Conservation (phyloP, 2,329 filamentous ascomycete genomes). For the Aulographum hederae region DNA sequence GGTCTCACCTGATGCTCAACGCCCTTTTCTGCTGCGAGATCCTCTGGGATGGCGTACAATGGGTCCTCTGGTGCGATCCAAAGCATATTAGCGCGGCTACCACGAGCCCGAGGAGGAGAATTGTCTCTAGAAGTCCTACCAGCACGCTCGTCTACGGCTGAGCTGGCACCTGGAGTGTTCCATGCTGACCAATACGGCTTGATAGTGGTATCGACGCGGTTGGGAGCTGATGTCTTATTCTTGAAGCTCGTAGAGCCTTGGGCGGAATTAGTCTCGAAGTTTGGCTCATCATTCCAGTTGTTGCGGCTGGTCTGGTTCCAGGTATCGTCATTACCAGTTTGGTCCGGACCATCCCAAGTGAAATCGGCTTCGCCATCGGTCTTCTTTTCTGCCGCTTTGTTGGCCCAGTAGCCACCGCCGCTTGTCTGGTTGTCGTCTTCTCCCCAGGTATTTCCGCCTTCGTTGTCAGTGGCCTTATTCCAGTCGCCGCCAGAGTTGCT, state of each 20-base stretch:
- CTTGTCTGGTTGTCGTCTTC: conserved; percentile 1
- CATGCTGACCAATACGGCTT: neutral
- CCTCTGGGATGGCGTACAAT: conserved; percentile 8
- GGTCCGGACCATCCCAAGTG: neutral
- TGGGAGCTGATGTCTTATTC: too few species aligned
- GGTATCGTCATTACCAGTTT: neutral
- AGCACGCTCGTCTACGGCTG: too few species aligned
- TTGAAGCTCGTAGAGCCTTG: too few species aligned
- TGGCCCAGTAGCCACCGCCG: neutral
- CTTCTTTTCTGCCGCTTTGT: neutral
- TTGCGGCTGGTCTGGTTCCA: neutral
- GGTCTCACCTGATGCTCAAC: conserved; percentile 15
- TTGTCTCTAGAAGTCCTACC: too few species aligned
- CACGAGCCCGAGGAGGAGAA: too few species aligned
- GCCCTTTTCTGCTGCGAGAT: conserved; percentile 6
- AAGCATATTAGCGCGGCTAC: neutral
- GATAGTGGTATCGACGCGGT: too few species aligned
- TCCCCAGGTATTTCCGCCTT: neutral
- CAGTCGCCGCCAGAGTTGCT: neutral
- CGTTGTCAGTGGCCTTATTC: conserved; percentile 1
- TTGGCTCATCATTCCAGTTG: too few species aligned
- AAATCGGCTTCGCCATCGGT: neutral
- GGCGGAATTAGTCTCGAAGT: too few species aligned
- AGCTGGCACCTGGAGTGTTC: too few species aligned
- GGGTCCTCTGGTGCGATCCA: conserved; percentile 15